Conservation (phyloP, 345 rosid genomes). For the Syzygium jambos region DNA sequence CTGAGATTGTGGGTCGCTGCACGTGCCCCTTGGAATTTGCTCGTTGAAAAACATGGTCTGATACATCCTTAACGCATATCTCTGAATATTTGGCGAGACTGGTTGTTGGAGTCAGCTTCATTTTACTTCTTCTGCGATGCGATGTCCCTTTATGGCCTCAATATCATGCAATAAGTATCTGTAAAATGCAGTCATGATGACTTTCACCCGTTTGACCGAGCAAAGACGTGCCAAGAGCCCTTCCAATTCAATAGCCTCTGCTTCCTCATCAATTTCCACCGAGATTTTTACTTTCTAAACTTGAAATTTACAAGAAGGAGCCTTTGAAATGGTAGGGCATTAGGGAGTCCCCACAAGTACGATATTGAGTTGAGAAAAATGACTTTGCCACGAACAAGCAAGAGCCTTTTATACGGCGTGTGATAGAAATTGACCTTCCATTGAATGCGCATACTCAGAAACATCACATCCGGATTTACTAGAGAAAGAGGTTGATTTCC, state of each 20-base stretch:
- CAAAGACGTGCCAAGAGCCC: neutral
- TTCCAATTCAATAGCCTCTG: neutral
- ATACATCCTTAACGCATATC: neutral
- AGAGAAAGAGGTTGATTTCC: neutral
- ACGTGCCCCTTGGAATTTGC: neutral
- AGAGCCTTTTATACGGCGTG: neutral
- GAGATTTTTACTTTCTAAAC: neutral
- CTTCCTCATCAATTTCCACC: neutral
- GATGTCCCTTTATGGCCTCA: neutral
- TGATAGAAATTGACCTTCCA: neutral
- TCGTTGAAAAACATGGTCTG: neutral
- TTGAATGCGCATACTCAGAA: neutral
- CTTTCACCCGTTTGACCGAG: neutral
- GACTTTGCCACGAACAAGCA: neutral
- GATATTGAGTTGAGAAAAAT: neutral
- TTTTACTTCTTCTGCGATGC: neutral
- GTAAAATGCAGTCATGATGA: neutral
- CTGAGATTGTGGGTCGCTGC: neutral
- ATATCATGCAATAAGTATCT: neutral
- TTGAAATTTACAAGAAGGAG: neutral
- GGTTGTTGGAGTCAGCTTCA: neutral
- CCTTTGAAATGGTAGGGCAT: neutral
- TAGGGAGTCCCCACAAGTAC: neutral
- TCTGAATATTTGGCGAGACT: neutral
- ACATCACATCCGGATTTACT: neutral